Evolutionary conservation across 2,329 filamentous ascomycete species (phyloP), one percentile per base, ranked within the genome.

Genomic region (Aspergillus neoniger): DNA sequence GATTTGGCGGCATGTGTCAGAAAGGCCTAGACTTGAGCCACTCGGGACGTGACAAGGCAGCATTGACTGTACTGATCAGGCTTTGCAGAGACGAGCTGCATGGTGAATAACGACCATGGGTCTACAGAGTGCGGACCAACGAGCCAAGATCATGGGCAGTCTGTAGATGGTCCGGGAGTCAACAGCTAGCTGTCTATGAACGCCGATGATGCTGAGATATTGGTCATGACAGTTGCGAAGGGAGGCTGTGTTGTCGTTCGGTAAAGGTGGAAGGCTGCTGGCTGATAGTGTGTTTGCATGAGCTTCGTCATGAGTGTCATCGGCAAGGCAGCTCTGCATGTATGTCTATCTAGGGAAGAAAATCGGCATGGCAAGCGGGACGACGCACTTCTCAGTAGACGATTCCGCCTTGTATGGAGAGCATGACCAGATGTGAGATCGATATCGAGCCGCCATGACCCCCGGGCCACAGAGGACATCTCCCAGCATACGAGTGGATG

Each of bases 281-380:
- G 15, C 25, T 32, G 15, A 28, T 30, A 28, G 28, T 9, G 23
- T 17, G 7, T 32, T 30, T 28, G 25, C 25, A 17, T 17, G 5
- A 19, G 15, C 30, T 50, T 17, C 23, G 47, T 28, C 25, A 50
- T 28, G n/a, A 8, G 25, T n/a, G n/a, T 44, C 53, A 12, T 25
- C 44, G 53, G 53, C 53, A 55, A 55, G 53, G 28, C 43, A 15
- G 10, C 32, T 19, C 53, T 25, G 25, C 52, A 30, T 55, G 39
- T 21, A 12, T 21, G 36, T 55, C 19, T 23, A n/a, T 32, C 15
- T 28, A 28, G 25, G 47, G 25, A 30, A 32, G 47, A 8, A 36
- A 15, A 32, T 50, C 47, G 15, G 3, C 17, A 50, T 50, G n/a
- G 15, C 47, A 32, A 50, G 47, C 8, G 47, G 47, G n/a, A 25